Conservation (phyloP, 306 rosid genomes). For the Cyclanthera cordifolia region DNA sequence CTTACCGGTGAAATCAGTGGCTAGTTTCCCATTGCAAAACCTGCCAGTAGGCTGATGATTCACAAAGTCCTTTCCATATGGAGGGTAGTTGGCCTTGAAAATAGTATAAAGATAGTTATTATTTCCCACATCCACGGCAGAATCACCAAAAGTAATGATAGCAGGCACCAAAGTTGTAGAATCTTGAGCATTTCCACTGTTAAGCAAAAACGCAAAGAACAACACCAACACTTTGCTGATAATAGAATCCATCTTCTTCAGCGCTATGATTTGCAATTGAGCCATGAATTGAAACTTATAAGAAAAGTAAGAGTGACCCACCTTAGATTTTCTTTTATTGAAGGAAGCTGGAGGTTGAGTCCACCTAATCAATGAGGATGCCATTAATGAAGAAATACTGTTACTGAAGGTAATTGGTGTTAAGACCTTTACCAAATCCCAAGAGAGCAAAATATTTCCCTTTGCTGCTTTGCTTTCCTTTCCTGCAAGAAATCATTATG, state of each 20-base stretch:
- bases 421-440: constrained; percentile 11
- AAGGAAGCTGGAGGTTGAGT: constrained; percentile 59
- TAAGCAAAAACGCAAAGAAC: constrained; percentile 22
- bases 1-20: constrained; percentile 85
- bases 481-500: constrained; percentile 13
- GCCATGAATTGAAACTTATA: constrained; percentile 21
- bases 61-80: constrained; percentile 84
- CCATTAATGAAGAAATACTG: constrained; percentile 3
- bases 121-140: constrained; percentile 84
- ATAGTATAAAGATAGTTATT: constrained; percentile 66
- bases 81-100: constrained; percentile 83
- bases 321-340: constrained; percentile 15
- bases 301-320: constrained; percentile 20
- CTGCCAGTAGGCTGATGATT: constrained; percentile 86
- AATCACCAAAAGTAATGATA: constrained; percentile 76
- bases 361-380: constrained; percentile 38
- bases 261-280: constrained; percentile 9
- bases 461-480: neutral
- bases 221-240: constrained; percentile 28
- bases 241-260: constrained; percentile 27
- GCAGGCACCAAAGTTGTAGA: constrained; percentile 64
- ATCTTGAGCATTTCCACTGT: constrained; percentile 49
- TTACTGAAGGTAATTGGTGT: constrained; percentile 17
- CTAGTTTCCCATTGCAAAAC: constrained; percentile 87
- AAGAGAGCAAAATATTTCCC: neutral